A percentile compares a stretch with the other conserved stretches of the same genome.
Conservation (phyloP, 148 eudicot species). For the Arctostaphylos glauca region DNA sequence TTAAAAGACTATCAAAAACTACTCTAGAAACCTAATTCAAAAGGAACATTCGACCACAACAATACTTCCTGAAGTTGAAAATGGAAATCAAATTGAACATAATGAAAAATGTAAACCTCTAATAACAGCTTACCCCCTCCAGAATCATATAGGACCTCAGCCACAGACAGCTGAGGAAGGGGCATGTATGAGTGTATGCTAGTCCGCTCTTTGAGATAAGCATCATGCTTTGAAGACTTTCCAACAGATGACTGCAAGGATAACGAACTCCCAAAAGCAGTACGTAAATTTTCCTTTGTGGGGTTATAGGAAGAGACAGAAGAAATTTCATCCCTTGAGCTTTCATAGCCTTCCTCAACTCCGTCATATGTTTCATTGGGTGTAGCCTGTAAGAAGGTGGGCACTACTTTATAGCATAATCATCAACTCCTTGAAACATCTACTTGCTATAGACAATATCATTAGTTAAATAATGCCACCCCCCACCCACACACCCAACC, state of each 20-base stretch:
- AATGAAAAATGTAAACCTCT: neutral
- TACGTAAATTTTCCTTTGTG: constrained; percentile 57
- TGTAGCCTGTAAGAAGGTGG: constrained; percentile 51
- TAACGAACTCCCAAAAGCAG: constrained; percentile 74
- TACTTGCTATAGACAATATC: neutral
- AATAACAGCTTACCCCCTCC: constrained; percentile 51
- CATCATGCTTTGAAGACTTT: constrained; percentile 63
- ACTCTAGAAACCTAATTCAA: neutral
- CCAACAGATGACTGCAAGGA: constrained; percentile 73
- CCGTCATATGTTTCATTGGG: constrained; percentile 75
- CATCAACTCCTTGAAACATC: constrained; percentile 3
- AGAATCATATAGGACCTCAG: constrained; percentile 76
- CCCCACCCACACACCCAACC: no score
- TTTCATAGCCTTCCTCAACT: constrained; percentile 87
- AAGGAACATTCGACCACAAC: neutral
- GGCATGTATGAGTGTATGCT: constrained; percentile 46
- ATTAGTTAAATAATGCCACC: neutral
- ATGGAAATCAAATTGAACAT: neutral
- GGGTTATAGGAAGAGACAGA: constrained; percentile 90
- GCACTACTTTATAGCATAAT: constrained; percentile 10
- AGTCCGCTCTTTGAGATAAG: constrained; percentile 53
- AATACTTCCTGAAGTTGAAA: neutral
- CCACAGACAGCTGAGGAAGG: constrained; percentile 51
- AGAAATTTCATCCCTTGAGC: constrained; percentile 80
- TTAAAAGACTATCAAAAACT: neutral